Base-by-base conservation (phyloP, 1,284 basidiomycete species). In the Schizophyllum amplum region DNA sequence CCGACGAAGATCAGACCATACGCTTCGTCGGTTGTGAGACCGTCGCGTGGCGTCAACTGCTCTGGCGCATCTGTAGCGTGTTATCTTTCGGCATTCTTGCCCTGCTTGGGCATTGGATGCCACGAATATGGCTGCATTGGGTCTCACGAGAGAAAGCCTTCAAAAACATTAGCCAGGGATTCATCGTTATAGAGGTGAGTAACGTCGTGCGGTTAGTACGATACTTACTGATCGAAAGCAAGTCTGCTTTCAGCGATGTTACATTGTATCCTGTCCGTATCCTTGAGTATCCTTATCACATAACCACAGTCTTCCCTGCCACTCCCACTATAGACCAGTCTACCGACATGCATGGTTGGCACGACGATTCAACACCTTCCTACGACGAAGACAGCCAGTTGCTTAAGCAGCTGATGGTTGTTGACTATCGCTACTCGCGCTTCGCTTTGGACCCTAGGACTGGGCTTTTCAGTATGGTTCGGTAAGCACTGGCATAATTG, bases 21-120 rank as follows among this genome's bases (percentile, higher is more conserved):
- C 86, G 93, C 5, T 90, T 99, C 66, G 82, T 93, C 17, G 94
- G 94, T n/a, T 96, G 94, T 67, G 86, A 90, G 64, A 81, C 83
- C 4, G 75, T 90, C 49, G 66, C 66, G 5, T 83, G 83, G 76
- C 83, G 87, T 54, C 78, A 82, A 53, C 74, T 78, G 67, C 60
- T 88, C 4, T 99, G 95, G 94, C 78, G 82, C 63, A 55, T 80
- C 21, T 81, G 81, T 5, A 94, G 90, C 65, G 65, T 92, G 6
- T 57, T 90, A 15, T 83, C 87, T 1, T 72, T 90, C 9, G 97
- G 97, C 3, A 71, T 85, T 6, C 74, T 98, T 27, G 88, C 84
- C 7, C 79, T 99, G 15, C 70, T 97, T 4, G 94, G 94, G 1
- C 86, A 94, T 64, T 99, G 97, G 97, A 85, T 97, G 63, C 96